Percentiles rank a stretch among this genome's conserved stretches.
phyloP scores from a whole-genome alignment of 2,329 filamentous ascomycete species.

The Sordariomycetes sp. region DNA sequence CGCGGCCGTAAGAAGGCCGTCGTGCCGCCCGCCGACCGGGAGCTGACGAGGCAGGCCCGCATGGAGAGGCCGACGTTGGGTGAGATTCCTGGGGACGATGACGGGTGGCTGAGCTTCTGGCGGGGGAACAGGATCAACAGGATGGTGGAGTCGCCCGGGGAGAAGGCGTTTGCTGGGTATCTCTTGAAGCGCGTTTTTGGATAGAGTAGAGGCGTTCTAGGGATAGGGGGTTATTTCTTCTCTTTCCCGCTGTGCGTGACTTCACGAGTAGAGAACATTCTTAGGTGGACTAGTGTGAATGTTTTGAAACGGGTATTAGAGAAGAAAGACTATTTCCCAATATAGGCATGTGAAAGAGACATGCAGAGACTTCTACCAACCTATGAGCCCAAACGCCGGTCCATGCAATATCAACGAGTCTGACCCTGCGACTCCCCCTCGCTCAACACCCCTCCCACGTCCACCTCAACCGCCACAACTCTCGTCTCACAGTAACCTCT shows the following conservation, averaged over 20 bases:
- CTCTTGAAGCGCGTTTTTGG: slow-evolving; percentile 55
- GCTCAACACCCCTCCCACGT: not conserved
- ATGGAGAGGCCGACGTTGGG: slow-evolving; percentile 25
- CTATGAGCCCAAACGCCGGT: not conserved
- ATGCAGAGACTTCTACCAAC: not conserved
- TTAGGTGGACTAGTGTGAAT: not conserved
- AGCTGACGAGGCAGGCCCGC: slow-evolving; percentile 19
- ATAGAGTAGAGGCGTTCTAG: slow-evolving; percentile 10
- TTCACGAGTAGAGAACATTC: not conserved
- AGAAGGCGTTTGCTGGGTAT: slow-evolving; percentile 50
- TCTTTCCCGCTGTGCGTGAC: not conserved
- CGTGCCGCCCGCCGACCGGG: not conserved
- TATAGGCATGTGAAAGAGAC: not conserved
- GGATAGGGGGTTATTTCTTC: not conserved
- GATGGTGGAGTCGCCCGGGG: slow-evolving; percentile 57
- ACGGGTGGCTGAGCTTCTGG: slow-evolving; percentile 58
- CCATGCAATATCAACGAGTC: not conserved
- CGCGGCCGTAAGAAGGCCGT: slow-evolving; percentile 41
- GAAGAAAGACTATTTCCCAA: not conserved
- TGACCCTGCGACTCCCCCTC: not conserved
- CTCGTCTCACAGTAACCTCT: not conserved
- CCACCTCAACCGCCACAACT: not conserved
- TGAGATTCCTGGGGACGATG: slow-evolving; percentile 55
- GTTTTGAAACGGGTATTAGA: not conserved
- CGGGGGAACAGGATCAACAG: slow-evolving; percentile 72